Base-by-base conservation (phyloP, 2,329 filamentous ascomycete species). In the Pseudogymnoascus sp. region DNA sequence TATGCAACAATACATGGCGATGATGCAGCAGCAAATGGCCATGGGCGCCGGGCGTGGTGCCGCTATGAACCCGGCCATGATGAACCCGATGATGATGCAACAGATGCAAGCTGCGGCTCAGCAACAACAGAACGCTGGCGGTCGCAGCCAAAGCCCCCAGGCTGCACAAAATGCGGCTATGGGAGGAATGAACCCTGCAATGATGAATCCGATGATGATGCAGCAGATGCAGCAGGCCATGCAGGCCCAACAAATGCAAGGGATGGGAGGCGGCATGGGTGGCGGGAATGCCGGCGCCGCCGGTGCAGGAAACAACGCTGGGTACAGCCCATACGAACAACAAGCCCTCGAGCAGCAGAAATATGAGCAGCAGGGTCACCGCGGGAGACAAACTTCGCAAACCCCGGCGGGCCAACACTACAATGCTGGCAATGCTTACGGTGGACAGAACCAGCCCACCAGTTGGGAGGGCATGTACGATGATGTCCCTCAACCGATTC, bases 381-480 rank as follows among this genome's bases (percentile, higher is more conserved):
- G 66, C 81, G 82, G 62, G 75, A 74, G 49, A 33, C 49, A 55
- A 33, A 55, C 49, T 4, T 75, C 79, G 72, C 72, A 70, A 69
- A 74, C 69, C 68, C 64, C 70, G 67, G 63, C 69, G 63, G 67
- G 72, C 63, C 67, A 72, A 62, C 69, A 72, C 25, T 55, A 55
- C 28, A 55, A 55, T 33, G 69, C 64, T 73, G 69, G 39, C 68
- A 22, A 16, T 12, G 59, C 55, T 12, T 64, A 67, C 49, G 72
- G 70, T 62, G 75, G 75, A 25, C 75, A 73, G n/a, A 55, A 41
- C 62, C 61, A 33, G 14, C 88, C 89, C n/a, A 91, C 90, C 23
- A 92, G 88, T 41, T 97, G 92, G 92, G 93, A 97, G 74, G 93
- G 93, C 71, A 96, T 96, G 92, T 97, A 97, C 74, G 93, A 97